These are phyloP conservation scores for Monosporozyma solicola DNA, from an alignment of 805 yeast species.

Conservation along the genomic window DNA sequence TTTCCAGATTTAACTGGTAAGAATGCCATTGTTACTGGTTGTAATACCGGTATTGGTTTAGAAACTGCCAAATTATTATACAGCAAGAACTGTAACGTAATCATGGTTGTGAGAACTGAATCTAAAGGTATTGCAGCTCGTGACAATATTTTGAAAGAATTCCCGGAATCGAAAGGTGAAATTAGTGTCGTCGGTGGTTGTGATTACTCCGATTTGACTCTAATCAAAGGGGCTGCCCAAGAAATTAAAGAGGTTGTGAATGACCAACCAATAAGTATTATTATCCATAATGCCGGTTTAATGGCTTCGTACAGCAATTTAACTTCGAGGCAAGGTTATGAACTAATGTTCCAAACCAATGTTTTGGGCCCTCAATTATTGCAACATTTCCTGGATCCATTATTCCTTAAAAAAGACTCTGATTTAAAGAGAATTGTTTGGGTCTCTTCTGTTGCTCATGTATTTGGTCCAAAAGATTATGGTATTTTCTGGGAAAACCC, in stretches of 20 bases:
- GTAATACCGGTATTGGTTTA: constrained; percentile 33
- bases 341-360: constrained; percentile 32
- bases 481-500: constrained; percentile 31
- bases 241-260: constrained; percentile 11
- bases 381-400: constrained; percentile 32
- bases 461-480: constrained; percentile 19
- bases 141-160: constrained; percentile 18
- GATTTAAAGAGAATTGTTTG: constrained; percentile 32
- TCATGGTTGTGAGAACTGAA: constrained; percentile 29
- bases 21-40: constrained; percentile 35
- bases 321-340: constrained; percentile 30
- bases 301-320: constrained; percentile 24
- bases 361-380: constrained; percentile 32
- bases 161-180: constrained; percentile 21
- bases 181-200: constrained; percentile 20
- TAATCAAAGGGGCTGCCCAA: constrained; percentile 27
- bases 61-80: constrained; percentile 21
- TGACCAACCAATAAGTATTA: constrained; percentile 21
- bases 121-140: constrained; percentile 30
- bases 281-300: constrained; percentile 34
- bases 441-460: constrained; percentile 32
- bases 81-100: constrained; percentile 29
- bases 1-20: constrained; percentile 33
- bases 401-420: constrained; percentile 28
- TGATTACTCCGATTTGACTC: constrained; percentile 34